Conservation (phyloP, 129 eudicot genomes). For the Flaveria robusta region DNA sequence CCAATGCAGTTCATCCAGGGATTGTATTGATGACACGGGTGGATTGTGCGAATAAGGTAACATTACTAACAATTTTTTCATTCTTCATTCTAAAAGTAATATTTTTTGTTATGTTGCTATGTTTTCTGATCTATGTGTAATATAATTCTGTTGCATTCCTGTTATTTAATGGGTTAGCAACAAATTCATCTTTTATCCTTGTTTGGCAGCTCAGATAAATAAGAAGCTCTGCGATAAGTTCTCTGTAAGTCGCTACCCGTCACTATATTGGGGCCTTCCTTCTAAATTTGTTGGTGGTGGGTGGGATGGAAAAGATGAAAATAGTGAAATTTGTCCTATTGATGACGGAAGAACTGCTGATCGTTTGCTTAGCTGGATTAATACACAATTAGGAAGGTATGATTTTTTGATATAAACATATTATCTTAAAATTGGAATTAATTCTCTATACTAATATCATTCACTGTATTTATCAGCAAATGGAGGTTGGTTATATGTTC, state of each 20-base stretch:
- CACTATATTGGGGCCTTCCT: slow-evolving; percentile 79
- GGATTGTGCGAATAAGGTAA: slow-evolving; percentile 86
- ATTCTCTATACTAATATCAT: background rate
- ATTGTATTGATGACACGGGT: slow-evolving; percentile 78
- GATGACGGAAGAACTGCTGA: slow-evolving; percentile 77
- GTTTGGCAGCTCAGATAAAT: slow-evolving; percentile 97
- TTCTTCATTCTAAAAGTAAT: slow-evolving; percentile 4
- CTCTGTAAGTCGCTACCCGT: slow-evolving; percentile 71
- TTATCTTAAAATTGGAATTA: background rate
- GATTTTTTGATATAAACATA: background rate
- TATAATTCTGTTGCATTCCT: background rate
- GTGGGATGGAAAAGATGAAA: slow-evolving; percentile 55
- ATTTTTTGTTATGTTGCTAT: background rate
- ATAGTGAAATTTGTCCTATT: slow-evolving; percentile 57
- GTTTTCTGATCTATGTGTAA: background rate
- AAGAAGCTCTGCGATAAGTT: slow-evolving; percentile 79
- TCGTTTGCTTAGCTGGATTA: slow-evolving; percentile 76
- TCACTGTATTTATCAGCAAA: no score
- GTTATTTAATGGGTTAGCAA: slow-evolving; percentile 35
- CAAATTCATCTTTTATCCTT: slow-evolving; percentile 42
- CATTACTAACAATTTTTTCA: slow-evolving; percentile 19
- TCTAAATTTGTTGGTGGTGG: slow-evolving; percentile 63
- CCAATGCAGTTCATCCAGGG: slow-evolving; percentile 86
- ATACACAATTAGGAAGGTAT: slow-evolving; percentile 74
- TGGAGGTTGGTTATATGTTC: no score